phyloP scores from a whole-genome alignment of 2,329 filamentous ascomycete species.

The Alternaria viburni region DNA sequence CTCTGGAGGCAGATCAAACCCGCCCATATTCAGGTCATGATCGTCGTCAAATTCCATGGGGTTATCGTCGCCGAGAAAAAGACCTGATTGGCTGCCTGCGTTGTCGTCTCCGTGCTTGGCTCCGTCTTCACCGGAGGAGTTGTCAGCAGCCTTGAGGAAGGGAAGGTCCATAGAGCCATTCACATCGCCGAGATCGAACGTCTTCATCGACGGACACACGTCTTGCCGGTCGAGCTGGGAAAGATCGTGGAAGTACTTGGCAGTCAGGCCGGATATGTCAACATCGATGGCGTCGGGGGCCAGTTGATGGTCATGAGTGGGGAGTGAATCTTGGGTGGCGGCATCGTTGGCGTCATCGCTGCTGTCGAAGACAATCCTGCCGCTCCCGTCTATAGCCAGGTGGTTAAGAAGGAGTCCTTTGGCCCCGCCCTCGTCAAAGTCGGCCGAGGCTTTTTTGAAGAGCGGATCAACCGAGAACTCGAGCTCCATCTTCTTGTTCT shows the following conservation, averaged over 20 bases:
- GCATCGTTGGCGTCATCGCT: conserved; percentile 79
- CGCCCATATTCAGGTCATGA: conserved; percentile 65
- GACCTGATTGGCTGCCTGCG: conserved; percentile 71
- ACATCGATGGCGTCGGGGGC: conserved; percentile 71
- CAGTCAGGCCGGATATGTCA: conserved; percentile 75
- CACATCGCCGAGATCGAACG: conserved; percentile 87
- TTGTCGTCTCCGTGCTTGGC: conserved; percentile 54
- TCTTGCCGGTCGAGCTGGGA: conserved; percentile 80
- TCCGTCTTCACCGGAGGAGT: conserved; percentile 74
- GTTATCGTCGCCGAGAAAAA: conserved; percentile 87
- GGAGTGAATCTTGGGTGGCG: conserved; percentile 47
- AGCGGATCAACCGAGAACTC: conserved; percentile 96
- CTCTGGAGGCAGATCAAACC: conserved; percentile 65
- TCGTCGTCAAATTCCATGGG: conserved; percentile 80
- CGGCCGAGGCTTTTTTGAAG: conserved; percentile 98
- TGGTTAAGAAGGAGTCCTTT: conserved; percentile 96
- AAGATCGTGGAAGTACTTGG: conserved; percentile 86
- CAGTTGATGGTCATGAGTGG: conserved; percentile 45
- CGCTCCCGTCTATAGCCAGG: conserved; percentile 89
- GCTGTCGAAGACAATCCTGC: conserved; percentile 96
- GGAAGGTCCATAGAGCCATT: conserved; percentile 87
- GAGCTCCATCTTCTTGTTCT: conserved; percentile 96
- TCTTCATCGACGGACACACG: conserved; percentile 93
- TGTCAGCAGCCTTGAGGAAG: conserved; percentile 86
- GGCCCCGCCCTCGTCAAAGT: conserved; percentile 97